phyloP scores from a whole-genome alignment of 805 yeast species.

The Lipomyces mesembrius region DNA sequence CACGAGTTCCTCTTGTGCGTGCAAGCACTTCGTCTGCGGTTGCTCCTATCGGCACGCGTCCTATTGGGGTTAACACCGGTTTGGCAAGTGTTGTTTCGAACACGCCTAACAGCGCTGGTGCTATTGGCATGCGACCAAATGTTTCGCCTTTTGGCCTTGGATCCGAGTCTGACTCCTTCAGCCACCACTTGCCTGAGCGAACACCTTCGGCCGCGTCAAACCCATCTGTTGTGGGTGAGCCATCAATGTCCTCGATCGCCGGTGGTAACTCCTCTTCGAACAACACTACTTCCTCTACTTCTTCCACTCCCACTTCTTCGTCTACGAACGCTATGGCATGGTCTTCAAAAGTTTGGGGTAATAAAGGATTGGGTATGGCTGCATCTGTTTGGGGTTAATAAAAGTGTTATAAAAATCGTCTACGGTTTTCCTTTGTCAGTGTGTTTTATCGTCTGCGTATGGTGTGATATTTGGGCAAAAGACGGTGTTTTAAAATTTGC shows the following conservation, averaged over 20 bases:
- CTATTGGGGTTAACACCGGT: conserved; percentile 18
- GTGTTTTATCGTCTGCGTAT: conserved; percentile 14
- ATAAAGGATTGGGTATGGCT: conserved; percentile 37
- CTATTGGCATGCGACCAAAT: conserved; percentile 27
- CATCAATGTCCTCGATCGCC: conserved; percentile 10
- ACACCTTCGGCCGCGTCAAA: conserved; percentile 33
- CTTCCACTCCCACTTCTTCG: conserved; percentile 22
- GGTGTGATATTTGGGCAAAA: conserved; percentile 29
- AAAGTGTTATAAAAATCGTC: conserved; percentile 15
- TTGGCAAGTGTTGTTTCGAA: conserved; percentile 5
- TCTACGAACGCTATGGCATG: conserved; percentile 32
- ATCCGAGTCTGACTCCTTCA: conserved; percentile 31
- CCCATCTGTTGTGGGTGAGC: conserved; percentile 25
- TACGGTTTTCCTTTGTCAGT: conserved; percentile 4
- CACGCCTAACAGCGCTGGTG: conserved; percentile 9
- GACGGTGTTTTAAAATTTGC: conserved; percentile 26
- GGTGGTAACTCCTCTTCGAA: conserved; percentile 7
- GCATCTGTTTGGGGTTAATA: conserved; percentile 38
- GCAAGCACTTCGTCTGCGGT: conserved; percentile 33
- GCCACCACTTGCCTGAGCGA: conserved; percentile 32
- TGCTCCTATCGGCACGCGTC: conserved; percentile 39
- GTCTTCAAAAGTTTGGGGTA: conserved; percentile 38
- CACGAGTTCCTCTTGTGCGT: conserved; percentile 34
- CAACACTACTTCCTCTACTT: conserved; percentile 10
- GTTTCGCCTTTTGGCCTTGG: conserved; percentile 33